Base-by-base conservation (phyloP, 768 basidiomycete species). In the Plicaturopsis crispa region DNA sequence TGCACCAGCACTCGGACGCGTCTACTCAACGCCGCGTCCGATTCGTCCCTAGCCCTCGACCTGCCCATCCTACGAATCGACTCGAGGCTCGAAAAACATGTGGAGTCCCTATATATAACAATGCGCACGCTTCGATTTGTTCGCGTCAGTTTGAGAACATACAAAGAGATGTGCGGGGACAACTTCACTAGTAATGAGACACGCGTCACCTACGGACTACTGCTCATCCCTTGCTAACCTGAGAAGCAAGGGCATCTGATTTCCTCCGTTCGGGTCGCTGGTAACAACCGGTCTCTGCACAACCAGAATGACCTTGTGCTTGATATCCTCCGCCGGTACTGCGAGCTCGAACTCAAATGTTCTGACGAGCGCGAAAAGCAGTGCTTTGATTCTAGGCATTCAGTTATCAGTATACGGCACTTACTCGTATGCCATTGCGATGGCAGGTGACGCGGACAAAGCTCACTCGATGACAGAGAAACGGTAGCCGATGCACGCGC, bases 401-500 rank as follows among this genome's bases (percentile, higher is more conserved):
- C n/a, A n/a, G n/a, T n/a, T 18, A 24, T 7, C 14, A 32, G 21
- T 17, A 16, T 21, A 39, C 6, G 26, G 19, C 14, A 28, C 8
- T 14, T 16, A 6, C 6, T 28, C 13, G 18, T 8, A 33, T 17
- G n/a, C 28, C n/a, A n/a, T n/a, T n/a, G n/a, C 19, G 20, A n/a
- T 12, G 23, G 7, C 20, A n/a, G 11, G 13, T 24, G 16, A 6
- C 17, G 24, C 16, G 21, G 30, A 17, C 6, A 4, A 24, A 2
- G 66, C 74, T 28, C 42, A 78, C 74, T 78, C 78, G 12, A 72
- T 59, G 16, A 82, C 53, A 11, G 81, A 65, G 50, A 83, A 83
- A 3, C 75, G 69, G 50, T 73, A 82, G 0, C 80, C 80, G 24
- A 84, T 81, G 43, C 81, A 85, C 0, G 77, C 67, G 14, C 69